Conservation (phyloP, 2,329 filamentous ascomycete genomes). For the Scleromitrula shiraiana region DNA sequence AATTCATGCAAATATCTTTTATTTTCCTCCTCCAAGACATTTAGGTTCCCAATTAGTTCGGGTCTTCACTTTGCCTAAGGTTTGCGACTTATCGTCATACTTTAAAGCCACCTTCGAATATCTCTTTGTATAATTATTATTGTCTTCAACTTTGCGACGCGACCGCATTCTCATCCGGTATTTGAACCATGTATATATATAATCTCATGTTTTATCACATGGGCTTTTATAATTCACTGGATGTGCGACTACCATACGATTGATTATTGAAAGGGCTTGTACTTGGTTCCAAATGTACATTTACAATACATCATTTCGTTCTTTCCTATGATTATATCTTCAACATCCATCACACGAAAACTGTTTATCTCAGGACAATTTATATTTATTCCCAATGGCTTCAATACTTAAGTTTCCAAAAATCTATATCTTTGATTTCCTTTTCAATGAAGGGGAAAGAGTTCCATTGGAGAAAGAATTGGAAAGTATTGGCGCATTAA, state of each 20-base stretch:
- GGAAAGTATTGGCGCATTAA: conserved; percentile 56
- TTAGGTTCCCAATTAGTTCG: too few species aligned
- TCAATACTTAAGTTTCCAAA: conserved; percentile 17
- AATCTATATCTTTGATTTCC: conserved; percentile 56
- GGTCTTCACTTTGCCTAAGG: too few species aligned
- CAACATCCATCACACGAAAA: not conserved
- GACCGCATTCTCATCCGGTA: too few species aligned
- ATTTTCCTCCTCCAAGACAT: too few species aligned
- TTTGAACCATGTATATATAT: not conserved
- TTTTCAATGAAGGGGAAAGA: conserved; percentile 36
- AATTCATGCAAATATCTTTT: too few species aligned
- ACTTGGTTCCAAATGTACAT: too few species aligned
- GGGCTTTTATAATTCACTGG: not conserved
- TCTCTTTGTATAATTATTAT: too few species aligned
- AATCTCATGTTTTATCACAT: not conserved
- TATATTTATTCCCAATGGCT: not conserved
- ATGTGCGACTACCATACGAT: not conserved
- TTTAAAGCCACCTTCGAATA: too few species aligned
- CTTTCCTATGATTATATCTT: not conserved
- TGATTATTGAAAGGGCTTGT: too few species aligned
- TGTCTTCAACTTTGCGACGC: too few species aligned
- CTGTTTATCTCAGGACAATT: not conserved
- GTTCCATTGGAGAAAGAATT: conserved; percentile 52
- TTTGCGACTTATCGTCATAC: too few species aligned
- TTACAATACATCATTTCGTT: too few species aligned